Percentiles rank a stretch among this genome's conserved stretches.
Evolutionary conservation across 805 yeast species (phyloP).

Genomic region (Candida qinlingensis): DNA sequence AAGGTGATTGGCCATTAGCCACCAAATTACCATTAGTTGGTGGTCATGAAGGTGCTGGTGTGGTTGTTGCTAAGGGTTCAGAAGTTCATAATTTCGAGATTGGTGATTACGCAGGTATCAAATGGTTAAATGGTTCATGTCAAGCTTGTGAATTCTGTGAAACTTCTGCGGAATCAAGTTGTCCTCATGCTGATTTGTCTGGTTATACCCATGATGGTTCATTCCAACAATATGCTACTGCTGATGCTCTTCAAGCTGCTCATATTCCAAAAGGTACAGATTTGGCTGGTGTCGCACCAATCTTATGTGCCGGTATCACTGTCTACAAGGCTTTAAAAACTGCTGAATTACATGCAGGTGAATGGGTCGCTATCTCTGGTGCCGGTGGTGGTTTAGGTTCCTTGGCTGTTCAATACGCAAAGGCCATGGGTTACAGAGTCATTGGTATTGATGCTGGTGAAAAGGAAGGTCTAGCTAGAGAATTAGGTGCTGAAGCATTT

Average conservation of each 20-base stretch:
- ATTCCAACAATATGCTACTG: conserved; percentile 85
- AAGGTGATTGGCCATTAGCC: conserved; percentile 60
- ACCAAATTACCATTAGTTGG: conserved; percentile 58
- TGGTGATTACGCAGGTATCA: conserved; percentile 59
- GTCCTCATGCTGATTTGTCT: conserved; percentile 67
- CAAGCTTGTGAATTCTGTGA: conserved; percentile 55
- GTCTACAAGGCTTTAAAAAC: conserved; percentile 87
- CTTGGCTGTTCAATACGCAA: conserved; percentile 14
- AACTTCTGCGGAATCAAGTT: conserved; percentile 45
- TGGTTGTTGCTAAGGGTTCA: conserved; percentile 54
- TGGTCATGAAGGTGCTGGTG: conserved; percentile 68
- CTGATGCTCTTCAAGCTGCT: conserved; percentile 84
- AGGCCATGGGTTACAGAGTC: conserved; percentile 16
- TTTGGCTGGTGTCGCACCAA: conserved; percentile 71
- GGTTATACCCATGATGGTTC: conserved; percentile 90
- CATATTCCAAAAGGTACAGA: conserved; percentile 67
- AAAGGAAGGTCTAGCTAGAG: conserved; percentile 17
- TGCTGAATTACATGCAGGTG: conserved; percentile 58
- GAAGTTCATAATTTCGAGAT: conserved; percentile 49
- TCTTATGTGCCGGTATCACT: conserved; percentile 87
- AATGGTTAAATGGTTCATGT: conserved; percentile 63
- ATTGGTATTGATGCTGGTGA: conserved; percentile 14
- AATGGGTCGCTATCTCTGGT: conserved; percentile 32
- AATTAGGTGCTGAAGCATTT: conserved; percentile 57
- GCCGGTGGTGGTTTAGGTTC: conserved; percentile 17